phyloP scores from a whole-genome alignment of 345 rosid genomes.

The Populus pruinosa region DNA sequence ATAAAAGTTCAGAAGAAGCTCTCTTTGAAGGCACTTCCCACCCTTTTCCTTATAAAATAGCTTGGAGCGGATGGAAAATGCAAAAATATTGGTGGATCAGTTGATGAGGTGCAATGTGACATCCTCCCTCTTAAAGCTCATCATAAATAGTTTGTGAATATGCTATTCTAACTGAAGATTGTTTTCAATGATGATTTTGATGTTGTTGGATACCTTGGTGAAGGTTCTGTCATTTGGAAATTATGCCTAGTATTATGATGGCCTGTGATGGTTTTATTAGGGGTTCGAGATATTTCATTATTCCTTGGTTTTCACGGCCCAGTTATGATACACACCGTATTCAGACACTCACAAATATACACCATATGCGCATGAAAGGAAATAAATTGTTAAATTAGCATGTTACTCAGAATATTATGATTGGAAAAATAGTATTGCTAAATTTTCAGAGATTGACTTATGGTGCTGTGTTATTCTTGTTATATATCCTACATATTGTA shows the following conservation, averaged over 20 bases:
- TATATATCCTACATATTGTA: conserved; percentile 3
- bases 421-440: background rate
- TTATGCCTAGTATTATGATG: no score
- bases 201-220: no score
- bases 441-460: background rate
- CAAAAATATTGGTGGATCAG: background rate
- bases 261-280: no score
- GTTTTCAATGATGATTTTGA: no score
- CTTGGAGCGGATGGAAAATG: background rate
- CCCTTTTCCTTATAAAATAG: background rate
- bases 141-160: background rate
- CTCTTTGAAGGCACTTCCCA: background rate
- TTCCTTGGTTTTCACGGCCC: no score
- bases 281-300: no score
- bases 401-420: background rate
- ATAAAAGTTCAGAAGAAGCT: background rate
- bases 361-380: no score
- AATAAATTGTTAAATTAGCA: background rate
- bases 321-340: no score
- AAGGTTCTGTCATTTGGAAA: no score
- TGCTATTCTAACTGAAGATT: no score
- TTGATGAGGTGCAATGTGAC: background rate
- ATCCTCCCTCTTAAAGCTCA: background rate
- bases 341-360: no score
- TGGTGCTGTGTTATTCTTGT: conserved; percentile 5